Conservation (phyloP, 208 protist species). For the Crithidia expoeki region DNA sequence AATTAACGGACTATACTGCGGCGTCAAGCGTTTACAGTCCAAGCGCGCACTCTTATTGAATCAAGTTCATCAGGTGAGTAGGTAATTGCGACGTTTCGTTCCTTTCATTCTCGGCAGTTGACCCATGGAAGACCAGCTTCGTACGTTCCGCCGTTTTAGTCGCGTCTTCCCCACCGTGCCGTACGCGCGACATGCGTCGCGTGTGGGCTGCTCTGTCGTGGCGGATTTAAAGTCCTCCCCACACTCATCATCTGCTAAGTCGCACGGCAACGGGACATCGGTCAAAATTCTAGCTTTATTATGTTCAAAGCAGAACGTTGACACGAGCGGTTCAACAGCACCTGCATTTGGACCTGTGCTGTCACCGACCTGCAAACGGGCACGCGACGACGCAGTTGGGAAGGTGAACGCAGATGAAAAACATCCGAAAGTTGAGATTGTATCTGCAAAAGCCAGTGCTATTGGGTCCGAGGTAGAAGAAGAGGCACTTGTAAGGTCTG, state of each 20-base stretch:
- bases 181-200: slow-evolving; percentile 41
- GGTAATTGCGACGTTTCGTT: too few species aligned
- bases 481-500: too few species aligned
- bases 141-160: slow-evolving; percentile 23
- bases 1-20: too few species aligned
- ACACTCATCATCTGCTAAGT: background rate
- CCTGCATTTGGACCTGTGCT: background rate
- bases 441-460: background rate
- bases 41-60: too few species aligned
- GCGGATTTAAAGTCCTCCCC: background rate
- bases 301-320: slow-evolving; percentile 24
- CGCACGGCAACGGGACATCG: background rate
- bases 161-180: slow-evolving; percentile 45
- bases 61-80: too few species aligned
- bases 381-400: background rate
- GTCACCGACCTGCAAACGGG: slow-evolving; percentile 12
- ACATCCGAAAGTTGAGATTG: background rate
- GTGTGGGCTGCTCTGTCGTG: slow-evolving; percentile 32
- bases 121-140: slow-evolving; percentile 37
- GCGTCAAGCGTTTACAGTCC: too few species aligned
- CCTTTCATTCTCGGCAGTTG: too few species aligned
- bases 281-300: slow-evolving; percentile 42
- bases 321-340: background rate
- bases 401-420: background rate
- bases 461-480: too few species aligned